A percentile compares a stretch with the other conserved stretches of the same genome.
Conservation (phyloP, 371 early-diverging fungal species). For the Mucor mucedo region DNA sequence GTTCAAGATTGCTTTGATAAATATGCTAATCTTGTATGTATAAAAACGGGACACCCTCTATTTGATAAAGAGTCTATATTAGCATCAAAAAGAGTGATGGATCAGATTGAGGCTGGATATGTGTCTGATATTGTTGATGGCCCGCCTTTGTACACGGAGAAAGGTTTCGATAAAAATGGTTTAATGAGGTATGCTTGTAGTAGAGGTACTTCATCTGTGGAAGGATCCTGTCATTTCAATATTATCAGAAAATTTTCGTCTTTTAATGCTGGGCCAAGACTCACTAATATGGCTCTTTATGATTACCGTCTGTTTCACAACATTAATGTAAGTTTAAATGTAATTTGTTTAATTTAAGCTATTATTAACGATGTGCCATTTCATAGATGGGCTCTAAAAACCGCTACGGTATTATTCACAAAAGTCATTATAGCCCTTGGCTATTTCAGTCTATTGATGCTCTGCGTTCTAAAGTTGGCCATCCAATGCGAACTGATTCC, state of each 20-base stretch:
- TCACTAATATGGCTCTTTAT: not conserved
- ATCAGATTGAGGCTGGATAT: conserved; percentile 2
- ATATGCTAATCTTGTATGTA: not conserved
- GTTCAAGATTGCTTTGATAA: not conserved
- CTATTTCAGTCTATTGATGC: too few relatives aligned
- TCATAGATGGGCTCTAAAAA: conserved; percentile 4
- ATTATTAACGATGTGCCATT: not conserved
- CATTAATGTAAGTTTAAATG: conserved; percentile 4
- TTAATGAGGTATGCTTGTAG: conserved; percentile 5
- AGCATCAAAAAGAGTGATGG: not conserved
- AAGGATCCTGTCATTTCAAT: conserved; percentile 4
- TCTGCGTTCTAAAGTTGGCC: too few relatives aligned
- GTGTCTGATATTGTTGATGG: conserved; percentile 2
- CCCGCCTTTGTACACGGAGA: conserved; percentile 4
- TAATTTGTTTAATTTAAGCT: too few relatives aligned
- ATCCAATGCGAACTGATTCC: too few relatives aligned
- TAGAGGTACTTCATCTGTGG: conserved; percentile 4
- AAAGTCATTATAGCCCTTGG: not conserved
- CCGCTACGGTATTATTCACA: not conserved
- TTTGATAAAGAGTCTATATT: not conserved
- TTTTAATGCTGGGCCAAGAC: conserved; percentile 2
- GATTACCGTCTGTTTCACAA: conserved; percentile 9
- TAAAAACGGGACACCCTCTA: not conserved
- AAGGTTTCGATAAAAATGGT: conserved; percentile 1
- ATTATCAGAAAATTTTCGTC: conserved; percentile 2